Conservation (phyloP, 441 rosid species). For the Aleurites moluccanus region DNA sequence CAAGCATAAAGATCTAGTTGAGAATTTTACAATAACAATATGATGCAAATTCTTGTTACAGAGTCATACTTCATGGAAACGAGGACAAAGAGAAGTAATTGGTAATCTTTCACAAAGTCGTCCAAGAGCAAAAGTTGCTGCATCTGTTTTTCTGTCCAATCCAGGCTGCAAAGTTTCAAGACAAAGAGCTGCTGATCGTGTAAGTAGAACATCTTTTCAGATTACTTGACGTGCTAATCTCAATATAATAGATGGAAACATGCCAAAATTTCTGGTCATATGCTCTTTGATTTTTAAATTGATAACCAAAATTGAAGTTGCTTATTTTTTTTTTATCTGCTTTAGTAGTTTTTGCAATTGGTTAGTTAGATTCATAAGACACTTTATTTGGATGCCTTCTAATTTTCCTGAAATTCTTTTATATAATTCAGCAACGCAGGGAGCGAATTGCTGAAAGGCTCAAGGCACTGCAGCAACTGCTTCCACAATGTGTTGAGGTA, state of each 20-base stretch:
- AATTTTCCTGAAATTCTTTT: conserved; percentile 6
- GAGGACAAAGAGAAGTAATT: conserved; percentile 19
- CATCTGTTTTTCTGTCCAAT: conserved; percentile 29
- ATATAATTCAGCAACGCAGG: conserved; percentile 42
- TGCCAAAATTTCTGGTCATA: conserved; percentile 9
- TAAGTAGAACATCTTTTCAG: conserved; percentile 26
- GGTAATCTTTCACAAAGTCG: conserved; percentile 20
- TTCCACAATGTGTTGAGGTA: conserved; percentile 49
- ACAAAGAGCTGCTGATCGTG: conserved; percentile 34
- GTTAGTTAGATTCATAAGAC: conserved; percentile 6
- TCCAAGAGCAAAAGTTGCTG: conserved; percentile 25
- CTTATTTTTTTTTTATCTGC: not conserved
- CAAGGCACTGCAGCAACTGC: conserved; percentile 44
- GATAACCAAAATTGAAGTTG: not conserved
- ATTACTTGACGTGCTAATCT: conserved; percentile 7
- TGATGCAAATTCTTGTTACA: conserved; percentile 27
- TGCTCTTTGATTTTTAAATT: conserved; percentile 5
- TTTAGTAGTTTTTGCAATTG: not conserved
- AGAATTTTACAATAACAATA: conserved; percentile 1
- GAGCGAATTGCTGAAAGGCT: conserved; percentile 39
- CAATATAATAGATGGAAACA: not conserved
- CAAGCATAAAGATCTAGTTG: not conserved
- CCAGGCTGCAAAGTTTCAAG: conserved; percentile 14
- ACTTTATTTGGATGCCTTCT: not conserved
- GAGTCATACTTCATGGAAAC: conserved; percentile 27